Percentiles rank a stretch among this genome's conserved stretches.
Conservation (phyloP, 768 basidiomycete genomes). For the Gymnopilus junonius region DNA sequence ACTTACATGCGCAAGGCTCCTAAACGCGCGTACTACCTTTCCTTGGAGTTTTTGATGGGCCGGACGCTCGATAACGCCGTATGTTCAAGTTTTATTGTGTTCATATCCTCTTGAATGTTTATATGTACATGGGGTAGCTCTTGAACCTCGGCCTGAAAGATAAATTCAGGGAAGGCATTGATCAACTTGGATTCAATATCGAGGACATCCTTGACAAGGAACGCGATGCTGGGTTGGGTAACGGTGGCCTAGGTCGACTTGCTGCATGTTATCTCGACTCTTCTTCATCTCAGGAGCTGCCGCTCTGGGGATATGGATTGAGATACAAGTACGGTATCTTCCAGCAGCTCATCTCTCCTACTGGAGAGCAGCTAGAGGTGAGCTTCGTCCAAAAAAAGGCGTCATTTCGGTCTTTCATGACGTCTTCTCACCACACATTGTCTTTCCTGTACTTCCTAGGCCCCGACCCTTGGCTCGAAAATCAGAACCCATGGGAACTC, state of each 20-base stretch:
- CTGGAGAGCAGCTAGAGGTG: constrained; percentile 81
- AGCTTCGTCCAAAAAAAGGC: neutral
- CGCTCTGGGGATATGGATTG: constrained; percentile 94
- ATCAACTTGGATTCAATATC: constrained; percentile 86
- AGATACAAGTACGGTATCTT: constrained; percentile 97
- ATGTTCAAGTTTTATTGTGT: constrained; percentile 45
- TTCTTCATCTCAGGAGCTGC: constrained; percentile 87
- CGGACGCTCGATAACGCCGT: constrained; percentile 72
- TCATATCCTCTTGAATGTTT: constrained; percentile 37
- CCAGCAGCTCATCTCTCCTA: constrained; percentile 86
- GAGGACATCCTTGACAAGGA: constrained; percentile 89
- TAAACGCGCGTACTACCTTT: constrained; percentile 94
- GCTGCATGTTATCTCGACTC: constrained; percentile 98
- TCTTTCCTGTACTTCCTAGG: constrained; percentile 44
- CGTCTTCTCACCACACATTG: neutral
- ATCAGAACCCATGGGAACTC: constrained; percentile 90
- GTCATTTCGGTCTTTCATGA: neutral
- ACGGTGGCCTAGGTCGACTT: constrained; percentile 93
- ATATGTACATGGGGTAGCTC: constrained; percentile 49
- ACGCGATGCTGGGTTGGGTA: constrained; percentile 93
- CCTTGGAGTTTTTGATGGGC: constrained; percentile 91
- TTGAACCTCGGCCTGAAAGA: constrained; percentile 89
- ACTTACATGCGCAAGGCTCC: constrained; percentile 81
- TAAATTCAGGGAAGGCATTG: constrained; percentile 66
- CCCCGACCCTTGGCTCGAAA: constrained; percentile 91